These are phyloP conservation scores for Mucor mucedo DNA, from an alignment of 371 early-diverging fungal species.

Conservation along the genomic window DNA sequence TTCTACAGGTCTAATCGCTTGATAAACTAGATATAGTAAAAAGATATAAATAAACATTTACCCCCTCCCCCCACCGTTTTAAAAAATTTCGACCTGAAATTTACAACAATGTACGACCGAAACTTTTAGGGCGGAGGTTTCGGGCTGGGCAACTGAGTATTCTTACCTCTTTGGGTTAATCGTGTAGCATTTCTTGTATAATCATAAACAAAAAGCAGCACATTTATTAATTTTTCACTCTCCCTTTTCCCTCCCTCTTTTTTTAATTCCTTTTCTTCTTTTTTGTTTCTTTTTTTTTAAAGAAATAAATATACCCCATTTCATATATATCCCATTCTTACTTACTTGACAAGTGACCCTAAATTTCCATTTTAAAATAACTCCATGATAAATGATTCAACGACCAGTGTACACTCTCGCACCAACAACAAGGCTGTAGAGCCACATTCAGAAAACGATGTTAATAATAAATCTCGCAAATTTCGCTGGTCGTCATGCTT, in stretches of 20 bases:
- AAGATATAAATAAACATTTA: conserved; percentile 2
- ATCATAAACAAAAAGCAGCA: conserved; percentile 7
- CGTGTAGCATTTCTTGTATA: conserved; percentile 16
- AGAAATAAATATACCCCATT: conserved; percentile 1
- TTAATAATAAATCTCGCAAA: conserved; percentile 20
- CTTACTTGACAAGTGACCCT: background rate
- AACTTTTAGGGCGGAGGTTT: conserved; percentile 17
- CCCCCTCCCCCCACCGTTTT: background rate
- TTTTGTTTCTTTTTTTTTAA: background rate
- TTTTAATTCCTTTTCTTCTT: background rate
- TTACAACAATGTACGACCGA: background rate
- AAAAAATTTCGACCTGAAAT: background rate
- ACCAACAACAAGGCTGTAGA: conserved; percentile 7
- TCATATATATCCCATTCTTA: background rate
- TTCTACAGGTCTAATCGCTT: background rate
- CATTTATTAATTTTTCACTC: background rate
- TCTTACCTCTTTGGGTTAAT: conserved; percentile 15
- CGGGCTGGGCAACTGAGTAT: conserved; percentile 13
- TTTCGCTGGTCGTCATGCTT: conserved; percentile 40
- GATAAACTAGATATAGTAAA: background rate
- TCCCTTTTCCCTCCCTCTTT: conserved; percentile 1
- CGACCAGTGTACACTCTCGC: background rate
- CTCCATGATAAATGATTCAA: conserved; percentile 22
- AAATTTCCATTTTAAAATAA: background rate
- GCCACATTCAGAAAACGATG: background rate